Evolutionary conservation across 2,329 filamentous ascomycete species (phyloP).

Genomic region (Arthrobotrys sinensis): DNA sequence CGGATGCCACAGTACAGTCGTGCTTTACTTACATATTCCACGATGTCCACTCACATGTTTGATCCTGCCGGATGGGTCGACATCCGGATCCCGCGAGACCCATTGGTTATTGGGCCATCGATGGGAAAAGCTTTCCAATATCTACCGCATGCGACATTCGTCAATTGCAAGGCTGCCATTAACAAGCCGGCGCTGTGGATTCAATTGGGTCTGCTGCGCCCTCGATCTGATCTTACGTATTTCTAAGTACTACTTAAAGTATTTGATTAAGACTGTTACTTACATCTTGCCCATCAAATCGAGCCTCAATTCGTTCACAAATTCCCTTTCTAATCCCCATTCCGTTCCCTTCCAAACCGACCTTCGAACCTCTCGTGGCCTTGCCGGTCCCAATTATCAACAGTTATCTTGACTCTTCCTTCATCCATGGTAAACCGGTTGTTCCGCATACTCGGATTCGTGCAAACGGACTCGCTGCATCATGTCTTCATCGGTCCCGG

Average conservation of each 20-base stretch:
- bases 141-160: constrained; percentile 19
- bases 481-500: constrained; percentile 33
- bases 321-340: not conserved
- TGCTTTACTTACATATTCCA: not conserved
- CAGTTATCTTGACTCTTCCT: not conserved
- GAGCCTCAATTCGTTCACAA: not conserved
- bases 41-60: constrained; percentile 3
- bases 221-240: constrained; percentile 7
- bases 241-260: constrained; percentile 2
- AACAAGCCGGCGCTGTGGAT: not conserved
- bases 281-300: not conserved
- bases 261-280: constrained; percentile 5
- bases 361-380: not conserved
- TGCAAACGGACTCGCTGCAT: constrained; percentile 25
- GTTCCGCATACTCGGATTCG: constrained; percentile 9
- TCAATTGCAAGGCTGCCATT: constrained; percentile 15
- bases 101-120: not conserved
- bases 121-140: not conserved
- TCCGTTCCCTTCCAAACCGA: constrained; percentile 5
- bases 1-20: not conserved
- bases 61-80: constrained; percentile 27
- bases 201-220: not conserved
- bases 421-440: constrained; percentile 12
- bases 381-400: not conserved
- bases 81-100: constrained; percentile 14